phyloP scores from a whole-genome alignment of 371 early-diverging fungal genomes.

The Apophysomyces ossiformis region DNA sequence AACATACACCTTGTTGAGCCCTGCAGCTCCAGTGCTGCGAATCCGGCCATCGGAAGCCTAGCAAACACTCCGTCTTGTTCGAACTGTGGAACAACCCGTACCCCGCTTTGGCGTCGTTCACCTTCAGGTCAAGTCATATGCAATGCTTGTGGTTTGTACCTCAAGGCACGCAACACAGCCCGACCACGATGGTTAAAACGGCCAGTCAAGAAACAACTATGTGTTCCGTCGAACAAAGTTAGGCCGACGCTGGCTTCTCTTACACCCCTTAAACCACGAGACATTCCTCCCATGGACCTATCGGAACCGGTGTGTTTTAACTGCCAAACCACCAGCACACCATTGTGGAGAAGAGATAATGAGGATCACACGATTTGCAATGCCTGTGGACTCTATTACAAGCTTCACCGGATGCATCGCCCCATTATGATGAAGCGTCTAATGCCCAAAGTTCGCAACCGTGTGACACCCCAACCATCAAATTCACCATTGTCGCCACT shows the following conservation, averaged over 20 bases:
- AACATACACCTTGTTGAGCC: constrained; percentile 50
- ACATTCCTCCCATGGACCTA: neutral
- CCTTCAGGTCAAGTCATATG: constrained; percentile 83
- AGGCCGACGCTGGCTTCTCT: neutral
- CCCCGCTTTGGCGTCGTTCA: constrained; percentile 93
- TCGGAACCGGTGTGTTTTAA: constrained; percentile 63
- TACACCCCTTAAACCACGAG: neutral
- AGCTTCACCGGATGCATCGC: constrained; percentile 75
- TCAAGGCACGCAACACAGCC: constrained; percentile 80
- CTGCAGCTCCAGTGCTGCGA: constrained; percentile 64
- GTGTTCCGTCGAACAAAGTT: neutral
- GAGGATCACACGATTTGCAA: constrained; percentile 82
- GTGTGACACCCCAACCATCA: constrained; percentile 29
- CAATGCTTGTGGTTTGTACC: constrained; percentile 91
- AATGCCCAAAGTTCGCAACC: constrained; percentile 83
- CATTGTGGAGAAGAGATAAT: constrained; percentile 88
- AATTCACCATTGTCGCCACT: neutral
- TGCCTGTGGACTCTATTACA: constrained; percentile 87
- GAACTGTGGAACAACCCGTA: constrained; percentile 89
- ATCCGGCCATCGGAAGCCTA: constrained; percentile 54
- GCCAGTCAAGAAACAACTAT: constrained; percentile 19
- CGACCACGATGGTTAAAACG: constrained; percentile 83
- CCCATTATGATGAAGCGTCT: constrained; percentile 80
- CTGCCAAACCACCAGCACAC: constrained; percentile 83
- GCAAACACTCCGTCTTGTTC: constrained; percentile 67